Percentiles rank a stretch among this genome's conserved stretches.
phyloP scores from a whole-genome alignment of 129 eudicot genomes.

The Flaveria bidentis region DNA sequence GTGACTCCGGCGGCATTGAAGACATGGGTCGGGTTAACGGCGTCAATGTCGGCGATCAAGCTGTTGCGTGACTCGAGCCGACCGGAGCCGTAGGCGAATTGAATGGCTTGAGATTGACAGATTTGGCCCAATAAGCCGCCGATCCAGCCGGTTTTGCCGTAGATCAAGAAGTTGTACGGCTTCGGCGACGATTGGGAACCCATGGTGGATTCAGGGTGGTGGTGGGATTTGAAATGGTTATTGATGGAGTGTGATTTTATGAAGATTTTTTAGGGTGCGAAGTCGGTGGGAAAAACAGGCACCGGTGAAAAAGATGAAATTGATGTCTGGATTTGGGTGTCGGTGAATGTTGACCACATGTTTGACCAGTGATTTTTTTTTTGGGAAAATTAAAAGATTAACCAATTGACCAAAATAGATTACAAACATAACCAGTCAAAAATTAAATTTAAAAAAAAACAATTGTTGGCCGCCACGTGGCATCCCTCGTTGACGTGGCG shows the following conservation, averaged over 20 bases:
- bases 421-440: too few relatives aligned
- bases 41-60: conserved; percentile 42
- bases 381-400: too few relatives aligned
- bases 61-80: conserved; percentile 54
- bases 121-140: conserved; percentile 62
- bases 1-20: conserved; percentile 75
- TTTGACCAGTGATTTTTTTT: not conserved
- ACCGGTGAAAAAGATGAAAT: conserved; percentile 25
- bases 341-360: conserved; percentile 1
- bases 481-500: too few relatives aligned
- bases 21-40: conserved; percentile 55
- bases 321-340: conserved; percentile 7
- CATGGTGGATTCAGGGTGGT: conserved; percentile 27
- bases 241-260: conserved; percentile 9
- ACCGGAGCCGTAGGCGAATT: conserved; percentile 51
- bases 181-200: conserved; percentile 42
- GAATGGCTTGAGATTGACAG: conserved; percentile 44
- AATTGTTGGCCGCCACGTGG: too few relatives aligned
- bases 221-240: not conserved
- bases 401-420: too few relatives aligned
- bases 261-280: conserved; percentile 16
- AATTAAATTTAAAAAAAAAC: too few relatives aligned
- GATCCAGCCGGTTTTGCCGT: conserved; percentile 71
- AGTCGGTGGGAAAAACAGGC: conserved; percentile 26
- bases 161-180: conserved; percentile 55